Base-by-base conservation (phyloP, 2,329 filamentous ascomycete species). In the Phaeosphaeriaceae sp. region DNA sequence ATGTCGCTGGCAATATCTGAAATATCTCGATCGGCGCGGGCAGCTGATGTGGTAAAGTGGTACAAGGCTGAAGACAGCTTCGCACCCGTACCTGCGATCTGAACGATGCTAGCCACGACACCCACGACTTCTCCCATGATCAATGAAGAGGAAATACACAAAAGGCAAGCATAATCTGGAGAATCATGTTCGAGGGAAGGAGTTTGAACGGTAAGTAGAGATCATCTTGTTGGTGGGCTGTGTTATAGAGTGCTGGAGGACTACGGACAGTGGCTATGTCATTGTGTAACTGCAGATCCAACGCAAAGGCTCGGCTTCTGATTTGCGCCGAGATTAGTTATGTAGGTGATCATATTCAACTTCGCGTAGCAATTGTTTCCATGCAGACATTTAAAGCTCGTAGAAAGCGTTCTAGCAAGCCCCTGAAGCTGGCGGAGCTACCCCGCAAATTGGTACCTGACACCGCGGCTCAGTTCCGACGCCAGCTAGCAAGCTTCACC, bases 61-160 rank as follows among this genome's bases (percentile, higher is more conserved):
- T 70, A 70, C 30, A 75, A 48, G 5, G 61, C 59, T 19, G 65
- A 65, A 11, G 68, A 72, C 15, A 75, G 50, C 50, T 68, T 66
- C 5, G 62, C 56, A 21, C 71, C 71, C 3, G 64, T 61, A 19
- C 59, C 66, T 23, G 70, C 69, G 19, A 72, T 66, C 26, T 70
- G 68, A 21, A 70, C 52, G 54, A 74, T 68, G 55, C 67, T 70
- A 19, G 67, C 67, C 21, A 65, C 64, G 17, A 73, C 59, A 17
- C 69, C 68, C 4, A 69, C 26, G 48, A 68, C 46, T 56, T 71
- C 70, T 17, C 69, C 68, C 69, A 74, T 74, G 15, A 8, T 40
- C 15, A 15, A 13, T 17, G 35, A 40, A n/a, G 4, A 40, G n/a
- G 35, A 40, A n/a, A 8, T 17, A n/a, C 35, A 17, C 3, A 17